These are phyloP conservation scores for Saturnispora besseyi DNA, from an alignment of 805 yeast genomes.

Conservation along the genomic window DNA sequence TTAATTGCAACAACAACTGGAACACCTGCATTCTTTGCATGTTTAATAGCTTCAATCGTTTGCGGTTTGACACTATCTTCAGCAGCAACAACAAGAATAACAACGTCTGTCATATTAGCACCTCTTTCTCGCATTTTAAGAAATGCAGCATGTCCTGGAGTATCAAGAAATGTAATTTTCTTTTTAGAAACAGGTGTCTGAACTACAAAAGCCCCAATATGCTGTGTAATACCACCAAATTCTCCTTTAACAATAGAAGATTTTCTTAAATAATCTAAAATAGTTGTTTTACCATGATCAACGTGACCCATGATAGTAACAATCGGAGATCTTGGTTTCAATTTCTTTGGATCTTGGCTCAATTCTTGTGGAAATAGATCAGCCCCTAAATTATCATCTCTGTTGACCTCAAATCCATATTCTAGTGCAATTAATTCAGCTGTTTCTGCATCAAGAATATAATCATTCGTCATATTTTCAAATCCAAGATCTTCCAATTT, in stretches of 20 bases:
- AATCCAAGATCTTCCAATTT: constrained; percentile 66
- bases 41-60: constrained; percentile 90
- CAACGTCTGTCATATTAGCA: constrained; percentile 87
- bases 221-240: constrained; percentile 96
- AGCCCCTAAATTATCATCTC: constrained; percentile 49
- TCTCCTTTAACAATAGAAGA: constrained; percentile 78
- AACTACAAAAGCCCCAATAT: constrained; percentile 93
- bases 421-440: constrained; percentile 86
- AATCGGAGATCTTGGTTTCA: constrained; percentile 77
- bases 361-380: constrained; percentile 52
- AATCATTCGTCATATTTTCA: constrained; percentile 59
- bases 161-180: constrained; percentile 81
- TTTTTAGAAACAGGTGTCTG: constrained; percentile 66
- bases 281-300: constrained; percentile 96
- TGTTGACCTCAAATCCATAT: constrained; percentile 58
- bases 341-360: constrained; percentile 36
- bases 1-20: constrained; percentile 87
- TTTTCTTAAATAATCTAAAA: constrained; percentile 76
- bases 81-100: constrained; percentile 88
- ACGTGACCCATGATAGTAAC: constrained; percentile 99
- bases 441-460: constrained; percentile 77
- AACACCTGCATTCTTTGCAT: constrained; percentile 73
- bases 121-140: constrained; percentile 95
- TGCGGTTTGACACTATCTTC: constrained; percentile 98
- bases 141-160: constrained; percentile 98